Evolutionary conservation across 208 protist genomes (phyloP), one percentile per base, ranked within the genome.

Genomic region (Trypanosoma conorhini): DNA sequence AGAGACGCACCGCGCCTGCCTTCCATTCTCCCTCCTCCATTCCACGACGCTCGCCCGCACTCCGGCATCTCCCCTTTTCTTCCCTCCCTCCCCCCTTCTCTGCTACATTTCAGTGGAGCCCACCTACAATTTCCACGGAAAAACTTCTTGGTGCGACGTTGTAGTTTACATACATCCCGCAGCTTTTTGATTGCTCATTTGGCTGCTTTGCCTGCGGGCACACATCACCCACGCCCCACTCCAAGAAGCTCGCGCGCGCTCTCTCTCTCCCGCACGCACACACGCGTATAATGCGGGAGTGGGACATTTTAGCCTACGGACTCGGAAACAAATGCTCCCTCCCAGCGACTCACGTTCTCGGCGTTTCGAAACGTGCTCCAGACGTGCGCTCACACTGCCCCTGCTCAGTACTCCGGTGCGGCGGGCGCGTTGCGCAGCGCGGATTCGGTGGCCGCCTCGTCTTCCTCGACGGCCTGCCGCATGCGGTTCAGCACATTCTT

Each of bases 401-500:
- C 21, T 50, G 5, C 19, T 67, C 22, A 59, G 5, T 69, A 54
- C 54, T 50, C 21, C 9, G 24, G 22, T 8, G 62, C 56, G 7
- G 63, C 56, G 10, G 64, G 58, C 4, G 15, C 19, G 46, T 31
- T 62, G 28, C 72, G 72, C 8, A 91, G 67, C 30, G 81, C 80
- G 24, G 77, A 79, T 19, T 85, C 86, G 31, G 86, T 70, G 26
- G 83, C 74, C 17, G 80, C 72, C 65, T 84, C 78, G 22, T 94
- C 85, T 50, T 90, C 80, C 50, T 82, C 73, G 9, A 92, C 82
- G 22, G 88, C 74, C 22, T 76, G 74, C 63, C 85, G 82, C 66
- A 91, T 91, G 56, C 91, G 78, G 15, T 65, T 72, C 24, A 94
- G 70, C 48, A 83, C 77, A 64, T 73, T 75, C 51, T 76, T 80